Percentiles rank a stretch among this genome's conserved stretches.
These are phyloP conservation scores for Camelina neglecta DNA, from an alignment of 345 rosid species.

Conservation along the genomic window DNA sequence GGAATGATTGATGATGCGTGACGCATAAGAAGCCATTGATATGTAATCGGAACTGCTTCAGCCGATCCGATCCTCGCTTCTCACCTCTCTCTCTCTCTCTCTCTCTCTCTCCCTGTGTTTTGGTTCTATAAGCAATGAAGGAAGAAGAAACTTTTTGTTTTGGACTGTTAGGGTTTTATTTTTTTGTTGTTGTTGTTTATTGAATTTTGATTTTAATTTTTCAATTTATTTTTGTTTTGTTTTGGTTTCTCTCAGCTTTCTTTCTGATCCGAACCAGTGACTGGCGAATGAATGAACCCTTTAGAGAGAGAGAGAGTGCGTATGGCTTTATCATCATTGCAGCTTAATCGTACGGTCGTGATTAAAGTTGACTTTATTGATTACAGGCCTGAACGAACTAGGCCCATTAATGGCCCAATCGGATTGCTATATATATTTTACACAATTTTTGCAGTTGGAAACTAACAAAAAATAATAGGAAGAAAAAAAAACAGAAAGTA, in stretches of 20 bases:
- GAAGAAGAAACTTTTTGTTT: conserved; percentile 22
- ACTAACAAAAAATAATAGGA: too few relatives aligned
- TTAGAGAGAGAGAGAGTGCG: not conserved
- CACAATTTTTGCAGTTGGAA: not conserved
- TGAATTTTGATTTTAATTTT: not conserved
- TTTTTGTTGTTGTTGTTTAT: not conserved
- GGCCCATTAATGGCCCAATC: conserved; percentile 28
- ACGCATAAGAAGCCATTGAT: conserved; percentile 65
- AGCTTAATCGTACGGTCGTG: conserved; percentile 12
- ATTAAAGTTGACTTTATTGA: conserved; percentile 17
- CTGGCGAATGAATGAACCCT: not conserved
- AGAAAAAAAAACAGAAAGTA: not conserved
- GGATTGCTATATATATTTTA: not conserved
- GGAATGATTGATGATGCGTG: conserved; percentile 64
- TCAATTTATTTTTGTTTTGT: not conserved
- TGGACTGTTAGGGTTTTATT: conserved; percentile 36
- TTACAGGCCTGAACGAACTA: not conserved
- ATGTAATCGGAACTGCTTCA: conserved; percentile 28
- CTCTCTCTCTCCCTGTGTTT: conserved; percentile 7
- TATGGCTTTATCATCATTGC: not conserved
- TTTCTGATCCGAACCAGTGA: conserved; percentile 35
- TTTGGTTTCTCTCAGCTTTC: conserved; percentile 5
- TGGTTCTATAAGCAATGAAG: conserved; percentile 12
- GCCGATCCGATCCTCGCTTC: conserved; percentile 34
- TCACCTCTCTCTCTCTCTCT: conserved; percentile 7